Base-by-base conservation (phyloP, 345 rosid species). In the Lepidium africanum region DNA sequence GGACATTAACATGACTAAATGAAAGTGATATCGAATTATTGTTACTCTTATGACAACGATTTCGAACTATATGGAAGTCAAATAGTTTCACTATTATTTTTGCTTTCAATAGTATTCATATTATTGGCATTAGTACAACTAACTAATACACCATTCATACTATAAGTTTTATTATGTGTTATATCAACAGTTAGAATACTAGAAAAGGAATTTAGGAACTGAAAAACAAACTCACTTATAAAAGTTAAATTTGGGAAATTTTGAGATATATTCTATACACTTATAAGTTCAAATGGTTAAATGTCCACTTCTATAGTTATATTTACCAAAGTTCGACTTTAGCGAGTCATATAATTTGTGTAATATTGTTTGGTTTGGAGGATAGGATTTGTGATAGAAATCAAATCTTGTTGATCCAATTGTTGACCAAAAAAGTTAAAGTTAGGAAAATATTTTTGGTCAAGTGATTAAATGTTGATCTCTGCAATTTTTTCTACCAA, bases 21-120 rank as follows among this genome's bases (percentile, higher is more conserved):
- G 63, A 55, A 35, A 55, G 38, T 33, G 54, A 67, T 55, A 6
- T 25, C 27, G 36, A 67, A n/a, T 67, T 43, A 43, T 55, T 56
- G 45, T 25, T 25, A 25, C 27, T 25, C 27, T 25, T 25, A 25
- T 36, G 65, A 67, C 63, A 21, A 35, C 12, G 15, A 67, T 54
- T 54, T 42, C 7, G 5, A 35, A 67, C 55, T 43, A 56, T 56
- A 67, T 46, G 38, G 38, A 67, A 67, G 63, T 66, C 62, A 66
- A 32, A 54, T 19, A 27, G 30, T 16, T 39, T 65, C 41, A 65
- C 51, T 41, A 65, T 9, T 16, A 41, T 39, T 65, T 52, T 52
- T 17, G 15, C 37, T 64, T 49, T 64, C 12, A 2, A 14, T 9
- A n/a, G 25, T 37, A 9, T 19, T 47, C 33, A 35, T 48, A 47